A percentile compares a stretch with the other conserved stretches of the same genome.
phyloP scores from a whole-genome alignment of 2,329 filamentous ascomycete species.

The Venturia asperata region DNA sequence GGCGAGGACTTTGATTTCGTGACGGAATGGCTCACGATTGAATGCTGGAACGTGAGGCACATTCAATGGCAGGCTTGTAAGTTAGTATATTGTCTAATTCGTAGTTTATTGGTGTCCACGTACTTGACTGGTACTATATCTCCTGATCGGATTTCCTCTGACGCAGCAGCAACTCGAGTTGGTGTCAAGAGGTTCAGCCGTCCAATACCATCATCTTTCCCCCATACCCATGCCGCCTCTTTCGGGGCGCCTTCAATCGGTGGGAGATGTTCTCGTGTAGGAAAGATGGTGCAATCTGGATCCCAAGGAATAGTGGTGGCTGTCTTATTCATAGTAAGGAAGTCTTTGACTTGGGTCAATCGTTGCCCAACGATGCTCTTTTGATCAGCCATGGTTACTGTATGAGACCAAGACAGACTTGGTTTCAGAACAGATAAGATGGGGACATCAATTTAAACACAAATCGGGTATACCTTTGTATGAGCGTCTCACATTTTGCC shows the following conservation, averaged over 20 bases:
- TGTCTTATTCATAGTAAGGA: conserved; percentile 40
- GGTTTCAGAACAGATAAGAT: background rate
- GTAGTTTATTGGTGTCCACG: background rate
- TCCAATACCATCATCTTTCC: conserved; percentile 46
- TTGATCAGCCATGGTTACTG: conserved; percentile 29
- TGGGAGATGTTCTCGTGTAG: conserved; percentile 47
- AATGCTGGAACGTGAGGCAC: conserved; percentile 48
- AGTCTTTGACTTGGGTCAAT: conserved; percentile 39
- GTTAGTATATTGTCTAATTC: conserved; percentile 20
- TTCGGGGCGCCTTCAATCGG: conserved; percentile 45
- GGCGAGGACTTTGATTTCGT: conserved; percentile 44
- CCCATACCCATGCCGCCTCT: conserved; percentile 55
- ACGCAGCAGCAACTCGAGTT: conserved; percentile 46
- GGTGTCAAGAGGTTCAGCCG: conserved; percentile 52
- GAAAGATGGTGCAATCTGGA: conserved; percentile 47
- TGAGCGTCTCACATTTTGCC: background rate
- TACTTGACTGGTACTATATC: conserved; percentile 51
- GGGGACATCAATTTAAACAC: background rate
- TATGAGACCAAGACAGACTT: background rate
- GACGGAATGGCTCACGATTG: conserved; percentile 45
- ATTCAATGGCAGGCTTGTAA: conserved; percentile 43
- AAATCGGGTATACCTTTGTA: background rate
- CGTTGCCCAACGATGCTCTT: conserved; percentile 31
- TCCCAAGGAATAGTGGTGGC: conserved; percentile 47
- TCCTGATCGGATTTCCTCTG: conserved; percentile 48